phyloP scores from a whole-genome alignment of 2,329 filamentous ascomycete species.

The Neopestalotiopsis clavispora region DNA sequence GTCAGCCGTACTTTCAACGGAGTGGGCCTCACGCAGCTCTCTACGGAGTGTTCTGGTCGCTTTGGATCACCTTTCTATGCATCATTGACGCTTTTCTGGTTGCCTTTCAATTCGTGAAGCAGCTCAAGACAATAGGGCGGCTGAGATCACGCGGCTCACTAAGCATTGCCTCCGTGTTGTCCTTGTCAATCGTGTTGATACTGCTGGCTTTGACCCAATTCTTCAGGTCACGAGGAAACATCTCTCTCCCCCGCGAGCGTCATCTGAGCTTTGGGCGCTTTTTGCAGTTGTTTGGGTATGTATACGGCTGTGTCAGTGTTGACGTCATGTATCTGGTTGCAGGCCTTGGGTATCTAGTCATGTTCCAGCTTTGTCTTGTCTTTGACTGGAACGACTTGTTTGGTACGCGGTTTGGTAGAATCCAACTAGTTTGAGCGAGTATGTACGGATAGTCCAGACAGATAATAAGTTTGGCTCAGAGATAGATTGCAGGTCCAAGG shows the following conservation, averaged over 20 bases:
- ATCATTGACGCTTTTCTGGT: constrained; percentile 20
- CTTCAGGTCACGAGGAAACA: constrained; percentile 17
- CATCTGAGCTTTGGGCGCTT: constrained; percentile 16
- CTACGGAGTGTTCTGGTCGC: constrained; percentile 15
- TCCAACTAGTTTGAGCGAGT: constrained; percentile 19
- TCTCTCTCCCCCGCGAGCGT: constrained; percentile 11
- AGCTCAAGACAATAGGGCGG: constrained; percentile 22
- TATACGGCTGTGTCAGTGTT: constrained; percentile 21
- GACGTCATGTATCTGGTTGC: constrained; percentile 23
- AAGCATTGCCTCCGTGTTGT: constrained; percentile 18
- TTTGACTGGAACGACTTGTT: constrained; percentile 22
- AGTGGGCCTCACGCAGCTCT: not conserved
- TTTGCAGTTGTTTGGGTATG: constrained; percentile 18
- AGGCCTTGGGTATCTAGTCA: constrained; percentile 19
- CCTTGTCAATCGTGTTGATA: constrained; percentile 17
- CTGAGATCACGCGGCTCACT: constrained; percentile 19
- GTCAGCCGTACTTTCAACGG: constrained; percentile 11
- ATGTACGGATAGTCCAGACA: too few species aligned
- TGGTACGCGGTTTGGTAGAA: constrained; percentile 19
- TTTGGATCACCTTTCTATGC: constrained; percentile 19
- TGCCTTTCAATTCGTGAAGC: constrained; percentile 22
- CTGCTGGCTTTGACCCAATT: constrained; percentile 19
- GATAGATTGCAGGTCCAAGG: too few species aligned
- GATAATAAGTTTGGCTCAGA: too few species aligned
- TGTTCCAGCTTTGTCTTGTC: constrained; percentile 19